Percentiles rank a stretch among this genome's conserved stretches.
phyloP scores from a whole-genome alignment of 1,139 yeast genomes.

The Hemisphaericaspora lyxosophila region DNA sequence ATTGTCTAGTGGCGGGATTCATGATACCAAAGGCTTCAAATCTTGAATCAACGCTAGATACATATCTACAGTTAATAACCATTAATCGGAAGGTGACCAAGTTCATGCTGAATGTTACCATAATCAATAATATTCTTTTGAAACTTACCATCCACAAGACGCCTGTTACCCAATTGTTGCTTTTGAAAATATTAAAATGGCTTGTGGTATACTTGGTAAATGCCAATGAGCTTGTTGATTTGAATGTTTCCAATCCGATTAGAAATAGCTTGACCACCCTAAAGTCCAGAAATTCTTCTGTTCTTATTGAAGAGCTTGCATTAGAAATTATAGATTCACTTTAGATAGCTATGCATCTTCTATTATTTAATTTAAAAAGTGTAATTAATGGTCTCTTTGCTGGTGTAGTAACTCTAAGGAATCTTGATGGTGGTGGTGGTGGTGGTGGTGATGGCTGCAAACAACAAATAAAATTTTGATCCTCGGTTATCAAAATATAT shows the following conservation, averaged over 20 bases:
- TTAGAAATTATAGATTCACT: constrained; percentile 22
- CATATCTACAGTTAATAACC: constrained; percentile 35
- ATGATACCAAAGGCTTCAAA: constrained; percentile 40
- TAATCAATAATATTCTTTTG: constrained; percentile 28
- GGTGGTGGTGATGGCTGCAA: too few relatives aligned
- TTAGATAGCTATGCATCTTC: constrained; percentile 1
- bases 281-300: constrained; percentile 27
- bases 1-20: constrained; percentile 41
- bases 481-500: constrained; percentile 1
- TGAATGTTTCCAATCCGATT: constrained; percentile 8
- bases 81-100: constrained; percentile 20
- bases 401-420: too few relatives aligned
- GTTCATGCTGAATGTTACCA: constrained; percentile 26
- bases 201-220: constrained; percentile 16
- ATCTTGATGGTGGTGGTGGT: too few relatives aligned
- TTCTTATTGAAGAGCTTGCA: constrained; percentile 39
- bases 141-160: constrained; percentile 33
- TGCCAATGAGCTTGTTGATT: neutral
- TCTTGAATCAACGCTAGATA: constrained; percentile 41
- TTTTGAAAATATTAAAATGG: constrained; percentile 33
- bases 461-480: neutral
- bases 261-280: constrained; percentile 17
- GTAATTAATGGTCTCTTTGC: too few relatives aligned
- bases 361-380: too few relatives aligned
- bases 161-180: constrained; percentile 38